Evolutionary conservation across 257 asterid species (phyloP).

Genomic region (Datura wrightii): DNA sequence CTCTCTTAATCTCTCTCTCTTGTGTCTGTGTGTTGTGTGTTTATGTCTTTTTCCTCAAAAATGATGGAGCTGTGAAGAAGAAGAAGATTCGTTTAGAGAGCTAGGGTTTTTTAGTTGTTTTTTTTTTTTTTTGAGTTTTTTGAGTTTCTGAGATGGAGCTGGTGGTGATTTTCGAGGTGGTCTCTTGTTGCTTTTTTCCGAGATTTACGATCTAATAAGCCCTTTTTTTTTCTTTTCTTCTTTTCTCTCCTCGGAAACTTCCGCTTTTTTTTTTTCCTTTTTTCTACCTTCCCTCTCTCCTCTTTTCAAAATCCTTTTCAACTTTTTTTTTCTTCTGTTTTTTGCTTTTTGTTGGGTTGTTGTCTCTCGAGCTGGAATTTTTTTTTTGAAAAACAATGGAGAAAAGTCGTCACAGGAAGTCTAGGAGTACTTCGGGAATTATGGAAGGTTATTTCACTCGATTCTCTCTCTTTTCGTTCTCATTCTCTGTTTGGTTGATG

Average conservation of each 20-base stretch:
- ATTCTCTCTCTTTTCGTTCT: not conserved
- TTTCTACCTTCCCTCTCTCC: slow-evolving; percentile 39
- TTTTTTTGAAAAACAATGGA: slow-evolving; percentile 56
- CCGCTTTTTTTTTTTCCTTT: slow-evolving; percentile 1
- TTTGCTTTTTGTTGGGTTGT: slow-evolving; percentile 23
- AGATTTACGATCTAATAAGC: slow-evolving; percentile 57
- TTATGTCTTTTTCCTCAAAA: slow-evolving; percentile 22
- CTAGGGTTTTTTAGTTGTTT: slow-evolving; percentile 28
- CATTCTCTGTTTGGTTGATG: not conserved
- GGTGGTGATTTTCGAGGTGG: slow-evolving; percentile 59
- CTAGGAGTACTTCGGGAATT: slow-evolving; percentile 66
- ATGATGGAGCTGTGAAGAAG: slow-evolving; percentile 49
- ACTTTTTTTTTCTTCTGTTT: not conserved
- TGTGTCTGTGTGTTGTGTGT: not conserved
- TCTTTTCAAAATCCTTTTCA: slow-evolving; percentile 35
- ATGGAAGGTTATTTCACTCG: slow-evolving; percentile 61
- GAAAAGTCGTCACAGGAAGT: slow-evolving; percentile 79
- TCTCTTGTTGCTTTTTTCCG: slow-evolving; percentile 53
- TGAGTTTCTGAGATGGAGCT: not conserved
- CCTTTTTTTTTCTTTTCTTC: slow-evolving; percentile 9
- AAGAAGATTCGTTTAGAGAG: not conserved
- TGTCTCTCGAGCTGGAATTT: slow-evolving; percentile 37
- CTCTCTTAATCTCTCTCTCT: slow-evolving; percentile 35
- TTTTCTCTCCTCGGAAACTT: too few relatives aligned
- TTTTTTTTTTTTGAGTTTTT: not conserved